phyloP scores from a whole-genome alignment of 2,329 filamentous ascomycete genomes.

The Phyllosticta citriasiana region DNA sequence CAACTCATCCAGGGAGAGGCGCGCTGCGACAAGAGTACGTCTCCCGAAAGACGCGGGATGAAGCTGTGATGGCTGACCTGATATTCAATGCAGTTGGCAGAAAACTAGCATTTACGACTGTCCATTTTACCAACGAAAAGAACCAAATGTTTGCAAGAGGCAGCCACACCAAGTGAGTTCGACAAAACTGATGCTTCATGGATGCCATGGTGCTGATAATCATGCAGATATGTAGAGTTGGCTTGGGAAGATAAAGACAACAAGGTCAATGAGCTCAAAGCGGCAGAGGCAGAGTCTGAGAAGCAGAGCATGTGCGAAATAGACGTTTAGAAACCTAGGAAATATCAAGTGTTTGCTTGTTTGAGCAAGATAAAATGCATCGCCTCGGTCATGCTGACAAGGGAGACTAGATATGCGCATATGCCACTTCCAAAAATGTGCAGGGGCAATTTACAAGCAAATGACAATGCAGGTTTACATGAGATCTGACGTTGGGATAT shows the following conservation, averaged over 20 bases:
- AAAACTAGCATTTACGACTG: conserved; percentile 53
- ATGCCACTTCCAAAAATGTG: not conserved
- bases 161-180: conserved; percentile 54
- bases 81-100: conserved; percentile 44
- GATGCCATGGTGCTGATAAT: not conserved
- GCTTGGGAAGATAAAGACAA: conserved; percentile 56
- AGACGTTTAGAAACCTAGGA: not conserved
- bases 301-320: not conserved
- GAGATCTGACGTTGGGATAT: not conserved
- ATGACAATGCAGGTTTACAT: not conserved
- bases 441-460: not conserved
- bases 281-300: not conserved
- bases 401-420: not conserved
- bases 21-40: conserved; percentile 54
- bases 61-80: not conserved
- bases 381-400: not conserved
- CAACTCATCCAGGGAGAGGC: conserved; percentile 52
- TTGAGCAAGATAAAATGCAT: not conserved
- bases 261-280: conserved; percentile 45
- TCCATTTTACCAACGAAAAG: conserved; percentile 50
- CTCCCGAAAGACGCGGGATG: not conserved
- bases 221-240: conserved; percentile 43
- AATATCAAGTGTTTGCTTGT: not conserved
- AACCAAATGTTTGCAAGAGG: conserved; percentile 53
- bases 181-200: not conserved